Evolutionary conservation across 768 basidiomycete genomes (phyloP).

Genomic region (Phlebiopsis gigantea): DNA sequence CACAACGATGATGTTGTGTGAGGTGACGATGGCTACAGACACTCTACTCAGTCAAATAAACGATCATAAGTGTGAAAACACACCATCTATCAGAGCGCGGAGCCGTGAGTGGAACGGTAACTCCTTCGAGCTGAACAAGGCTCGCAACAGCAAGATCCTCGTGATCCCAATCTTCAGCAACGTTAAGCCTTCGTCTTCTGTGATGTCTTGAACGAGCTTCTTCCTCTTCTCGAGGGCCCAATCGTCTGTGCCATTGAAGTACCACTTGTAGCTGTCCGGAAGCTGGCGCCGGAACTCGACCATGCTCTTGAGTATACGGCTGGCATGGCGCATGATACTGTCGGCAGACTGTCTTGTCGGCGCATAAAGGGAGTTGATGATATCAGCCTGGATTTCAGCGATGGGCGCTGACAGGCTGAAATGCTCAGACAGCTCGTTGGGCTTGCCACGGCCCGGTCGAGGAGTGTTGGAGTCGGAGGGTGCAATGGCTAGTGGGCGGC

Average conservation of each 20-base stretch:
- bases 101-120: slow-evolving; percentile 59
- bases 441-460: slow-evolving; percentile 49
- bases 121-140: slow-evolving; percentile 73
- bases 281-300: slow-evolving; percentile 61
- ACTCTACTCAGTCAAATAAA: background rate
- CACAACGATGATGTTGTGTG: slow-evolving; percentile 82
- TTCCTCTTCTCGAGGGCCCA: slow-evolving; percentile 65
- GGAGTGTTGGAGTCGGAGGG: slow-evolving; percentile 84
- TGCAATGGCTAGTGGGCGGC: slow-evolving; percentile 77
- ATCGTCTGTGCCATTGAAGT: slow-evolving; percentile 74
- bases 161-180: slow-evolving; percentile 80
- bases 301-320: slow-evolving; percentile 75
- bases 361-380: slow-evolving; percentile 80
- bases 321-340: slow-evolving; percentile 70
- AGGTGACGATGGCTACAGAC: slow-evolving; percentile 67
- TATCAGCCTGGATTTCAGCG: slow-evolving; percentile 83
- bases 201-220: slow-evolving; percentile 66
- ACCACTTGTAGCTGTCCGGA: slow-evolving; percentile 66
- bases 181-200: slow-evolving; percentile 78
- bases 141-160: slow-evolving; percentile 71
- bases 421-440: slow-evolving; percentile 67
- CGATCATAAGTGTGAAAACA: slow-evolving; percentile 18
- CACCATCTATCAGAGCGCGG: slow-evolving; percentile 75
- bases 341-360: slow-evolving; percentile 69
- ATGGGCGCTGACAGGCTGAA: slow-evolving; percentile 66